Conservation (phyloP, 2,329 filamentous ascomycete species). For the Fusarium nelsonii region DNA sequence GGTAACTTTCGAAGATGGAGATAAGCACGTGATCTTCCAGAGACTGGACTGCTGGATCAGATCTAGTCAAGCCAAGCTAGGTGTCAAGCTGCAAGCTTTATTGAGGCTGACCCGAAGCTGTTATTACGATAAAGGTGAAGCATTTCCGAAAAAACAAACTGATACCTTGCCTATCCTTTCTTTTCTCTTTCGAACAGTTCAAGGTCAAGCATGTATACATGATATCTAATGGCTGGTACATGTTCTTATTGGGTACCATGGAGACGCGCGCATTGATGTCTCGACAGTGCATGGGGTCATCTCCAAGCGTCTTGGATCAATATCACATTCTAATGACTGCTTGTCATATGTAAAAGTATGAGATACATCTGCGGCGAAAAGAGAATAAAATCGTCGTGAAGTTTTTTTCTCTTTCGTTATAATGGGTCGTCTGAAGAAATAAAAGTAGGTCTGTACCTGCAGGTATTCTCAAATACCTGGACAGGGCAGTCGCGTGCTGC, state of each 20-base stretch:
- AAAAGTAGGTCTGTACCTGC: constrained; percentile 8
- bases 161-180: not conserved
- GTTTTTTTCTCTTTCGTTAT: not conserved
- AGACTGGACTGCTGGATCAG: too few species aligned
- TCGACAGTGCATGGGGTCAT: not conserved
- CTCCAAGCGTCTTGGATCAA: not conserved
- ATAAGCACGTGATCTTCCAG: constrained; percentile 19
- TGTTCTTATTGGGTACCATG: not conserved
- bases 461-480: not conserved
- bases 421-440: not conserved
- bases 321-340: not conserved
- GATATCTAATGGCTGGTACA: not conserved
- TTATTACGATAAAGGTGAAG: not conserved
- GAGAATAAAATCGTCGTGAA: not conserved
- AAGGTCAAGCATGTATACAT: not conserved
- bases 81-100: not conserved
- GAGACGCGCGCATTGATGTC: constrained; percentile 8
- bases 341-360: not conserved
- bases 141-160: not conserved
- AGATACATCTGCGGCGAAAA: not conserved
- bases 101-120: not conserved
- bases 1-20: not conserved
- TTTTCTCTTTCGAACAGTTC: not conserved
- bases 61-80: too few species aligned
- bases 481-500: constrained; percentile 4